phyloP scores from a whole-genome alignment of 176 grass and related monocot genomes.

The Oryza glumipatula region DNA sequence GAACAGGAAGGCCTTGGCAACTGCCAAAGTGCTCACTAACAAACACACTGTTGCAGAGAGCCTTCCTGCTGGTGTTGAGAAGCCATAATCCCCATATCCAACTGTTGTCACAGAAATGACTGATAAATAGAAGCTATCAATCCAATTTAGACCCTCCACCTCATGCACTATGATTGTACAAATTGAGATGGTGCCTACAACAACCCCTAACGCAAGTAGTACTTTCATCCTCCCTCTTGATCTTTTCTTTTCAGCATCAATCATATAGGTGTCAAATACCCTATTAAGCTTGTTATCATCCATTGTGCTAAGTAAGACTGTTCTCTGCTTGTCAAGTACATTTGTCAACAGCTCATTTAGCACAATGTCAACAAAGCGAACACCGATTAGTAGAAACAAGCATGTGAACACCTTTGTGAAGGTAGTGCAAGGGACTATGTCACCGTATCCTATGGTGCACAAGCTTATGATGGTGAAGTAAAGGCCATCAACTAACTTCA shows the following conservation, averaged over 20 bases:
- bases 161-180: slow-evolving; percentile 68
- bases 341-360: slow-evolving; percentile 60
- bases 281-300: slow-evolving; percentile 75
- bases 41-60: slow-evolving; percentile 68
- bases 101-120: slow-evolving; percentile 91
- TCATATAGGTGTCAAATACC: slow-evolving; percentile 72
- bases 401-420: slow-evolving; percentile 80
- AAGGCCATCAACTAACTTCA: slow-evolving; percentile 68
- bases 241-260: slow-evolving; percentile 68
- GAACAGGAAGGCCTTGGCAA: slow-evolving; percentile 68
- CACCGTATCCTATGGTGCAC: slow-evolving; percentile 81
- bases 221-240: slow-evolving; percentile 71
- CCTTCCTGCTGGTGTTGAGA: slow-evolving; percentile 71
- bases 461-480: slow-evolving; percentile 81
- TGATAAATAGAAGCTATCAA: slow-evolving; percentile 72
- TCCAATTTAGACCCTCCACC: slow-evolving; percentile 64
- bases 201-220: slow-evolving; percentile 51
- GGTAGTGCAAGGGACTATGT: slow-evolving; percentile 68
- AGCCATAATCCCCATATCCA: slow-evolving; percentile 70
- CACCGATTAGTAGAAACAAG: slow-evolving; percentile 74
- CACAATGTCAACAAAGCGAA: slow-evolving; percentile 69
- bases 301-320: slow-evolving; percentile 76
- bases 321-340: slow-evolving; percentile 66
- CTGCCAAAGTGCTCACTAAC: slow-evolving; percentile 67
- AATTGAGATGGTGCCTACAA: slow-evolving; percentile 56